Base-by-base conservation (phyloP, 306 rosid genomes). In the Parietaria judaica region DNA sequence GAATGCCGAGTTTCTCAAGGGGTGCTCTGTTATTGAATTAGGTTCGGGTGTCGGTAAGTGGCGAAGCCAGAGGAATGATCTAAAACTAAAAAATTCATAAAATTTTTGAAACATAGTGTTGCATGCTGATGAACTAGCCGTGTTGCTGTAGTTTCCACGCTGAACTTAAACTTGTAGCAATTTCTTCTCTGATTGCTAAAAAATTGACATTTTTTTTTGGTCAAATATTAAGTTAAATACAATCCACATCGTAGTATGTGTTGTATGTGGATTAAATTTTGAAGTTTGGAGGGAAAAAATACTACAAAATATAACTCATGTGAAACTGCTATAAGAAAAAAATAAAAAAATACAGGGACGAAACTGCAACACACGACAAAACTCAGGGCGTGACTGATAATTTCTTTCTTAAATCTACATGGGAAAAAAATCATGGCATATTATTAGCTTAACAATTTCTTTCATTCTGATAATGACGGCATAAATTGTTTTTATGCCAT, bases 41-140 rank as follows among this genome's bases (percentile, higher is more conserved):
- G 97, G 97, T 66, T 90, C 97, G 69, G 97, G 97, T 63, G 96
- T 90, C 17, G 97, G 96, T 87, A 79, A 68, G 94, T 71, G 47
- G 51, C 70, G 23, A 71, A 64, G 66, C 53, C 66, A 54, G 51
- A 54, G 36, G 54, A 58, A 31, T 34, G 60, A 51, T 46, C 56
- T 49, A 73, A 51, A 45, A 35, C 39, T 31, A 11, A 52, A 10
- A 8, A 13, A 36, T 35, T 15, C 17, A n/a, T 43, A 57, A 23
- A 51, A 60, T 51, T n/a, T n/a, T n/a, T 51, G 53, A 7, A 35
- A 34, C 39, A 60, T 53, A 9, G 50, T 7, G 15, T 6, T 61
- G 36, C 6, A 34, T 37, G 64, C 43, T 31, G 45, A 53, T 41
- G 45, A 8, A 3, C 2, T 23, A 0, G 31, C 31, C 31, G 31